Evolutionary conservation across 768 basidiomycete species (phyloP).

Genomic region (Tremella mesenterica): DNA sequence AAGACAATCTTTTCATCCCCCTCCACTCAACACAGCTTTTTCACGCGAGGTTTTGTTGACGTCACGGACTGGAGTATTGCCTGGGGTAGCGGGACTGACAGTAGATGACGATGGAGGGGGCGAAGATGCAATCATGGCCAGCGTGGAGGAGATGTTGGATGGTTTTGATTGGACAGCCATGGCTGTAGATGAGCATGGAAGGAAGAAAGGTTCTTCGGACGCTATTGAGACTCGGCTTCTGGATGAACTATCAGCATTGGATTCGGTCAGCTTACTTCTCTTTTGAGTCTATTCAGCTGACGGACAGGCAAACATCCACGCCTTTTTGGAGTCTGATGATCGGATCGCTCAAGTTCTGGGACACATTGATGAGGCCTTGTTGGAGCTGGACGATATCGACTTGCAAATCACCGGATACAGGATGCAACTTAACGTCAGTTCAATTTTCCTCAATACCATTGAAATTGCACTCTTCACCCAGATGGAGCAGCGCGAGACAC

Average conservation of each 20-base stretch:
- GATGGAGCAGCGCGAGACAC: too few relatives aligned
- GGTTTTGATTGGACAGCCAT: conserved; percentile 93
- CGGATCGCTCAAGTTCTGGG: conserved; percentile 75
- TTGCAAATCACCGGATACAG: conserved; percentile 84
- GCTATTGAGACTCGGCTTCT: conserved; percentile 80
- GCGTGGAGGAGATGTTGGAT: conserved; percentile 97
- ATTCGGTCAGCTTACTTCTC: conserved; percentile 60
- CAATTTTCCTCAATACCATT: background rate
- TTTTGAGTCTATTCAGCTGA: background rate
- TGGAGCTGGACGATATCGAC: conserved; percentile 84
- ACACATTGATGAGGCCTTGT: conserved; percentile 77
- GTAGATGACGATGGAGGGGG: conserved; percentile 57
- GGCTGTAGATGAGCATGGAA: conserved; percentile 37
- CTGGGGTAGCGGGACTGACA: conserved; percentile 50
- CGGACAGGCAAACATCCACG: conserved; percentile 90
- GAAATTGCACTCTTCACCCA: too few relatives aligned
- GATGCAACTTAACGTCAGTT: conserved; percentile 82
- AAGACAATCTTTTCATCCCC: conserved; percentile 50
- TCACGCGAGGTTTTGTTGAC: conserved; percentile 42
- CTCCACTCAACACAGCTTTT: conserved; percentile 40
- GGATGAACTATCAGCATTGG: conserved; percentile 83
- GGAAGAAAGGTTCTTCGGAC: conserved; percentile 70
- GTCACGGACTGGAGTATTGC: conserved; percentile 27
- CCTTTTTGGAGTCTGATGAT: conserved; percentile 93
- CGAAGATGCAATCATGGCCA: conserved; percentile 67